Evolutionary conservation across 345 rosid species (phyloP), one percentile per base, ranked within the genome.

Genomic region (Acer yangbiense): DNA sequence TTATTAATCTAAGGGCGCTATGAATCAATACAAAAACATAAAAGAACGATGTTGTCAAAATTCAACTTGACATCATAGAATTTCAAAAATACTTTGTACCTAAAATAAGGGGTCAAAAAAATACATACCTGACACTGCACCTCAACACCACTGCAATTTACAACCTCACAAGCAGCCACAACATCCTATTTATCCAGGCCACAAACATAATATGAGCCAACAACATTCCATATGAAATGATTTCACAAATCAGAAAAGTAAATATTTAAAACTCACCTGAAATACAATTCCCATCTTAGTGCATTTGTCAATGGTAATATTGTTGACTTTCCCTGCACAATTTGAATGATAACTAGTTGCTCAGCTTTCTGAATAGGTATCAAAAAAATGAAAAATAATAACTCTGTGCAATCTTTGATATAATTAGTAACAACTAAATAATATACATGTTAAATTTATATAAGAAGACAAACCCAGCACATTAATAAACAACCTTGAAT

Each of bases 121-220:
- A 76, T 23, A 74, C 44, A 77, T 88, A 97, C 99, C 98, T 93
- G 99, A 79, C 99, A 97, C 77, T 97, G 99, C 81, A 93, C 95
- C 88, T 97, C 98, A 67, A 94, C 94, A 62, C 95, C 89, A 82
- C 57, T 91, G 91, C 98, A 91, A 76, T 97, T 97, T 60, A 94
- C 99, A 82, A 93, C 82, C 91, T 97, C 99, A 88, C 84, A 97
- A 77, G 99, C 99, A 84, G 99, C 98, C 77, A 97, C 99, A 44
- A 97, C 98, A 89, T 94, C 99, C 98, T 97, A 85, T 12, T 74
- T 41, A 74, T 72, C 55, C 73, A 65, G 70, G 65, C 60, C 73
- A 77, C 25, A 58, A 74, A 39, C 67, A 81, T 74, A 21, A 76
- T n/a, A 76, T 68, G 25, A 68, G 80, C 55, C 70, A 43, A 66